A percentile compares a stretch with the other conserved stretches of the same genome.
phyloP scores from a whole-genome alignment of 805 yeast species.

The Yarrowia divulgata region DNA sequence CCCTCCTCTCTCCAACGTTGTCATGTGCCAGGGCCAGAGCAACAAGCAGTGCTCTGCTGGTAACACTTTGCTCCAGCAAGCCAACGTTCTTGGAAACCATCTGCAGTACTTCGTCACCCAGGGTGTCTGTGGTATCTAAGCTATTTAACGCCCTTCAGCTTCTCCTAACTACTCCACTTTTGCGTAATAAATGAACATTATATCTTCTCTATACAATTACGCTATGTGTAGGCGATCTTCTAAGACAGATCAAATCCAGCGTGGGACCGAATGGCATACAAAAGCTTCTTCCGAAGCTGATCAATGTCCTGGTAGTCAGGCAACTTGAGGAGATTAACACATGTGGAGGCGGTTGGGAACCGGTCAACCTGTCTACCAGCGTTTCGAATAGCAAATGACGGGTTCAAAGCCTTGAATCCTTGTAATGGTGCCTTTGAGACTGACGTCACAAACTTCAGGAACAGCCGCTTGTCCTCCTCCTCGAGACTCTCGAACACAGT shows the following conservation, averaged over 20 bases:
- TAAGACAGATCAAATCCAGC: conserved; percentile 85
- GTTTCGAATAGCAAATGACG: conserved; percentile 80
- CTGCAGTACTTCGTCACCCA: conserved; percentile 23
- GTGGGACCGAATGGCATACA: conserved; percentile 79
- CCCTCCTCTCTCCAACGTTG: conserved; percentile 25
- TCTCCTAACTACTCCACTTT: not conserved
- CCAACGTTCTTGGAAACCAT: conserved; percentile 2
- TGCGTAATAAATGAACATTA: too few species aligned
- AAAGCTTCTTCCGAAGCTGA: conserved; percentile 64
- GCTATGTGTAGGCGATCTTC: not conserved
- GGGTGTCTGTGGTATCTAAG: conserved; percentile 29
- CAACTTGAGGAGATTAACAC: conserved; percentile 83
- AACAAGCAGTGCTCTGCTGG: conserved; percentile 22
- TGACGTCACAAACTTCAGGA: conserved; percentile 89
- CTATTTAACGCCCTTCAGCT: not conserved
- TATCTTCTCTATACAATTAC: not conserved
- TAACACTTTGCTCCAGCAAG: not conserved
- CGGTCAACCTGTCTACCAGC: conserved; percentile 64
- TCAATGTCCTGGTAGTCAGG: conserved; percentile 79
- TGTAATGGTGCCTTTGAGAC: conserved; percentile 89
- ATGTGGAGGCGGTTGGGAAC: conserved; percentile 91
- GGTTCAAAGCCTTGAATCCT: conserved; percentile 78
- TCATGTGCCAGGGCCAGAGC: conserved; percentile 27
- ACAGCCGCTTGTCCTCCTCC: conserved; percentile 64
- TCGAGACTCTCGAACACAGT: conserved; percentile 73